Evolutionary conservation across 192 early-diverging fungal genomes (phyloP), one percentile per base, ranked within the genome.

Genomic region (Entrophospora sp.): DNA sequence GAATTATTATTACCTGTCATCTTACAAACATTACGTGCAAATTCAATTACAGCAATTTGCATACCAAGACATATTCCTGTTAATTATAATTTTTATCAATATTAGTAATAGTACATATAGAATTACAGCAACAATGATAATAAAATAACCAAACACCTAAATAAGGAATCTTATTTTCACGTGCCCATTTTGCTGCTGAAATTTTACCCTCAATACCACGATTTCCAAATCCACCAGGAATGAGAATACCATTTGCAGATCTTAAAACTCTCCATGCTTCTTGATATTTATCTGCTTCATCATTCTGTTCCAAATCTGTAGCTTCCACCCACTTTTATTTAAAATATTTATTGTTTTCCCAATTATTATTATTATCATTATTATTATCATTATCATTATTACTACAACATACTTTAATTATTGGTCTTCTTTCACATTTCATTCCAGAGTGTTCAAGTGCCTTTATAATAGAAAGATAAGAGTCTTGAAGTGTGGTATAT

Each of bases 141-240:
- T 6, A 14, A 24, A 32, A 3, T 31, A 27, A 13, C 3, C 16
- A 16, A 3, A 6, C 20, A 52, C 95, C 97, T 31, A 99, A 88
- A 77, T 93, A 99, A 48, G 97, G 97, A 34, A 98, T 74, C 61
- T 93, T 92, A 79, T 97, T 89, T 77, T 97, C 95, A 74, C 97
- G 90, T 30, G 97, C 97, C 89, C 91, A 97, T 70, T 93, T 97
- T 69, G 88, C 88, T 7, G 95, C 95, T 31, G 88, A 75, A 42
- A 99, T 85, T 83, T 89, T 99, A 63, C 97, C 97, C 71, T 99
- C 97, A 55, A 89, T 89, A 69, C 97, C 97, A 71, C 97, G 91
- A 56, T 84, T 82, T 59, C 97, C 97, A 71, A 99, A 99, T 32
- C 97, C 97, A 70, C 97, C 97, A 27, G 97, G 95, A 32, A 99